Percentiles rank a stretch among this genome's conserved stretches.
Conservation (phyloP, 192 early-diverging fungal species). For the Entomortierella beljakovae region DNA sequence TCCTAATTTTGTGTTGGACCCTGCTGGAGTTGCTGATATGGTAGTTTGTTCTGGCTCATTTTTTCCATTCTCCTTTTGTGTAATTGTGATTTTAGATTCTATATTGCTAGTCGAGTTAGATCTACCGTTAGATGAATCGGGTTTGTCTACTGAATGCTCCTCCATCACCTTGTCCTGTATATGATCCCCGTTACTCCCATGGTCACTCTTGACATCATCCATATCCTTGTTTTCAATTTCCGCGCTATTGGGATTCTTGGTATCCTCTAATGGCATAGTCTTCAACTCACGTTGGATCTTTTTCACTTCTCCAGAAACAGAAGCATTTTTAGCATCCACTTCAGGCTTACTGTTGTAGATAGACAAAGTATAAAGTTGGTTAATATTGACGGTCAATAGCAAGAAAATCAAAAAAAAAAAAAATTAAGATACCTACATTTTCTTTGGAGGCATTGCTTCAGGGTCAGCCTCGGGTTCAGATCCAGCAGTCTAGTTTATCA, state of each 20-base stretch:
- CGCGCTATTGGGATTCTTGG: not conserved
- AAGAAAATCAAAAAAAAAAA: not conserved
- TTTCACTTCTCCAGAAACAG: constrained; percentile 51
- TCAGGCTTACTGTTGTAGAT: constrained; percentile 34
- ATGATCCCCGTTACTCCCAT: constrained; percentile 25
- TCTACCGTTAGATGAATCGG: not conserved
- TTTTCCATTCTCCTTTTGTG: constrained; percentile 8
- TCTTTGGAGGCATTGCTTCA: constrained; percentile 46
- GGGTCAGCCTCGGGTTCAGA: constrained; percentile 19
- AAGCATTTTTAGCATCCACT: not conserved
- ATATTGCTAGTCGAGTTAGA: not conserved
- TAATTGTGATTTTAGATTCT: constrained; percentile 3
- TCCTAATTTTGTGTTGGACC: constrained; percentile 2
- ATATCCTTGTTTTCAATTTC: constrained; percentile 28
- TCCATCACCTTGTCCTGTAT: constrained; percentile 33
- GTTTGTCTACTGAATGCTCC: constrained; percentile 7
- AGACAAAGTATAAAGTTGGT: not conserved
- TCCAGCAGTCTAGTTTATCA: constrained; percentile 6
- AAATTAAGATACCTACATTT: constrained; percentile 37
- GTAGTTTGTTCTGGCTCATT: not conserved
- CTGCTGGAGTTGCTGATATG: not conserved
- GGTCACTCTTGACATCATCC: constrained; percentile 52
- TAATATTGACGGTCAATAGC: no score
- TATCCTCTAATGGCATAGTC: constrained; percentile 52
- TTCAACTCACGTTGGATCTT: constrained; percentile 46